phyloP scores from a whole-genome alignment of 2,329 filamentous ascomycete species.

The Samsoniella hepiali region DNA sequence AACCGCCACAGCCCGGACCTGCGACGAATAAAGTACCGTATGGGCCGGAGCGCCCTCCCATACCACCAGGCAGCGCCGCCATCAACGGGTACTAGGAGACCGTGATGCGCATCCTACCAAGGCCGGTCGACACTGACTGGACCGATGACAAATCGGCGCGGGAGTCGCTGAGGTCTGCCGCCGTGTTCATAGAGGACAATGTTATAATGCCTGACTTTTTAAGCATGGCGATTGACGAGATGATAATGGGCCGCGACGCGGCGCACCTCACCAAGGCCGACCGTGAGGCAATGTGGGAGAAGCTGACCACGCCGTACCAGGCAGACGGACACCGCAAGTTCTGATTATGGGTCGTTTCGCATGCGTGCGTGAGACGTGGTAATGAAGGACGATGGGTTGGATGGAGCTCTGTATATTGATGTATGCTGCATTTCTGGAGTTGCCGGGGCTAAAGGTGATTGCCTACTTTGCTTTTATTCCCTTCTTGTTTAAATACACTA shows the following conservation, averaged over 20 bases:
- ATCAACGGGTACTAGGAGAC: conserved; percentile 45
- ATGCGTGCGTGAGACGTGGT: background rate
- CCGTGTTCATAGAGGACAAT: background rate
- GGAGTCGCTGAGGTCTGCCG: background rate
- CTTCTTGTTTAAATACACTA: conserved; percentile 4
- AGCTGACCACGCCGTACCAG: background rate
- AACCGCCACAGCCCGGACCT: conserved; percentile 33
- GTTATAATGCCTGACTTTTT: background rate
- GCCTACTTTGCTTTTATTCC: conserved; percentile 7
- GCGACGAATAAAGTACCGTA: conserved; percentile 37
- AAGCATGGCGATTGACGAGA: background rate
- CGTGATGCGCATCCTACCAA: conserved; percentile 19
- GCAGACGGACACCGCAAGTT: background rate
- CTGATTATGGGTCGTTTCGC: background rate
- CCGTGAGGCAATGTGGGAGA: background rate
- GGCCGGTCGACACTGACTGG: conserved; percentile 7
- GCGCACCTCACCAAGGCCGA: background rate
- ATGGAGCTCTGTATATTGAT: conserved; percentile 17
- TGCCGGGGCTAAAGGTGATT: conserved; percentile 3
- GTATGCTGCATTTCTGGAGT: conserved; percentile 19
- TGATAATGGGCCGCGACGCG: background rate
- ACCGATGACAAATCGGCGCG: background rate
- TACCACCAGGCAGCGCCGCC: conserved; percentile 30
- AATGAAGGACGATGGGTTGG: background rate
- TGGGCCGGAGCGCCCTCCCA: conserved; percentile 48